Evolutionary conservation across 1,139 yeast genomes (phyloP).

Genomic region (Geotrichum klebahnii): DNA sequence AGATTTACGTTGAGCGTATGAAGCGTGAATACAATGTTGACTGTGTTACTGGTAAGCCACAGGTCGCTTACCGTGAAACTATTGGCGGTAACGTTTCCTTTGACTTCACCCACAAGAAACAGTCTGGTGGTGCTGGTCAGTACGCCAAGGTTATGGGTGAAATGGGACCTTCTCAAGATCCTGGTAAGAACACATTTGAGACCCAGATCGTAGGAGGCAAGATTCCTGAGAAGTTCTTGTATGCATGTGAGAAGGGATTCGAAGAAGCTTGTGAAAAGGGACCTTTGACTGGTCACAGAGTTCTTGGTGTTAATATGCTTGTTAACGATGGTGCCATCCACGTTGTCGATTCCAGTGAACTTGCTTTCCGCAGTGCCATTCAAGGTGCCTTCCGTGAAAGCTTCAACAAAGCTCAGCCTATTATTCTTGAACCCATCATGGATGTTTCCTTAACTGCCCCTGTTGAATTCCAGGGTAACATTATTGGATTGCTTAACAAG

Average conservation of each 20-base stretch:
- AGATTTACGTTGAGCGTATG: conserved; percentile 96
- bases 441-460: conserved; percentile 90
- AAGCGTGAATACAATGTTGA: conserved; percentile 95
- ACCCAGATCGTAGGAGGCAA: conserved; percentile 95
- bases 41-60: conserved; percentile 94
- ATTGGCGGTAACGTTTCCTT: conserved; percentile 69
- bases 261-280: conserved; percentile 95
- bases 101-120: conserved; percentile 94
- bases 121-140: conserved; percentile 99
- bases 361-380: conserved; percentile 91
- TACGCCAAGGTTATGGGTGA: conserved; percentile 94
- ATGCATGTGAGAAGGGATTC: conserved; percentile 94
- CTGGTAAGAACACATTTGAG: conserved; percentile 61
- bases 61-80: conserved; percentile 96
- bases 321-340: conserved; percentile 97
- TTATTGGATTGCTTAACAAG: conserved; percentile 87
- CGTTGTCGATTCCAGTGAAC: conserved; percentile 93
- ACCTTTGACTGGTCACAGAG: conserved; percentile 91
- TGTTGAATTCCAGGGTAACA: conserved; percentile 89
- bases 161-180: conserved; percentile 40
- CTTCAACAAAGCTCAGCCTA: conserved; percentile 77
- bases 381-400: conserved; percentile 90
- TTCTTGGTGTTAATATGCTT: conserved; percentile 87
- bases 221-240: conserved; percentile 88
- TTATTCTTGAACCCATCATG: conserved; percentile 94